phyloP scores from a whole-genome alignment of 1,284 basidiomycete species.

The Neolentinus lepideus region DNA sequence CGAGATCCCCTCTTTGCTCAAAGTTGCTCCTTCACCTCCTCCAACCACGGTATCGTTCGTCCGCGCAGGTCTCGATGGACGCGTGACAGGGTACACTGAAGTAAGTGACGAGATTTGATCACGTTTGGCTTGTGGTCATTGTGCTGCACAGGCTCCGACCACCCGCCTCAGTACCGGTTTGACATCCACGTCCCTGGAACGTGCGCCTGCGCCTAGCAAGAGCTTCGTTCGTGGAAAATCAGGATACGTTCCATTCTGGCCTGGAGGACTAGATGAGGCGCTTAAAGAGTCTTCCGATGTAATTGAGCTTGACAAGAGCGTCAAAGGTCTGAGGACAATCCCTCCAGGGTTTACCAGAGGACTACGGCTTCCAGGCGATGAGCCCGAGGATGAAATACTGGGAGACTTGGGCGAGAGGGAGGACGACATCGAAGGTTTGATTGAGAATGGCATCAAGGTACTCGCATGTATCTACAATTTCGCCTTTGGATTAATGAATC shows the following conservation, averaged over 20 bases:
- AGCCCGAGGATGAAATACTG: conserved; percentile 26
- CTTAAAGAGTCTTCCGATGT: conserved; percentile 29
- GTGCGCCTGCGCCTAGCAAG: conserved; percentile 70
- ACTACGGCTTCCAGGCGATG: conserved; percentile 55
- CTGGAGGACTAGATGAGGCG: conserved; percentile 76
- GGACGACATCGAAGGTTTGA: not conserved
- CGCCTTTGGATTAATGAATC: conserved; percentile 7
- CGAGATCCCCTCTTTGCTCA: conserved; percentile 55
- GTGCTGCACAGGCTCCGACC: conserved; percentile 37
- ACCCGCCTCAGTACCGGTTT: conserved; percentile 48
- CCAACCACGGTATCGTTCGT: conserved; percentile 77
- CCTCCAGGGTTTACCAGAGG: conserved; percentile 64
- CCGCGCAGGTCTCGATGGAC: conserved; percentile 72
- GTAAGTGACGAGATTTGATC: conserved; percentile 24
- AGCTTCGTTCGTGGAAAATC: conserved; percentile 93
- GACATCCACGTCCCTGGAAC: conserved; percentile 77
- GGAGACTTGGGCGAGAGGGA: conserved; percentile 15
- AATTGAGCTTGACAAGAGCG: conserved; percentile 22
- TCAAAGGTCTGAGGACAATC: conserved; percentile 47
- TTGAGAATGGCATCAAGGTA: not conserved
- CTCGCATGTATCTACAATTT: not conserved
- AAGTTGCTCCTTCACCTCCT: conserved; percentile 60
- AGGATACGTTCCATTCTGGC: conserved; percentile 87
- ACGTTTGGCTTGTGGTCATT: not conserved
- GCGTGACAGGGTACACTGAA: conserved; percentile 77